Base-by-base conservation (phyloP, 768 basidiomycete genomes). In the Lactifluus echinatus region DNA sequence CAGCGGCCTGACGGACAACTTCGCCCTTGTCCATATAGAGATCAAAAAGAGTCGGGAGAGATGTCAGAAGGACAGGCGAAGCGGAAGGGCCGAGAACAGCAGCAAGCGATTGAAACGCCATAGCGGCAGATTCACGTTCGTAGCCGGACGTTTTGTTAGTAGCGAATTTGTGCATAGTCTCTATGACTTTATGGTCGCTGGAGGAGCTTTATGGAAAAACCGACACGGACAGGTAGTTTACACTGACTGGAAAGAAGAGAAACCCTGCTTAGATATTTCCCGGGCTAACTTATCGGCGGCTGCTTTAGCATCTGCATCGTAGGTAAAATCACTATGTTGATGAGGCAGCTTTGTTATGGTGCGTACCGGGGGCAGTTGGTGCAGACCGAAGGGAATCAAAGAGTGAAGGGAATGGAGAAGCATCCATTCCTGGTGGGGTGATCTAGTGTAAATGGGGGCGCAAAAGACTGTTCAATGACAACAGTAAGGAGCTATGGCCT, bases 21-120 rank as follows among this genome's bases (percentile, higher is more conserved):
- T 93, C 92, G 60, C 92, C 93, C 70, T 95, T 94, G 69, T 98
- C 95, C 78, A 89, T 87, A 71, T 88, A 85, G 37, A 93, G 77
- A 52, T 93, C 89, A 70, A 87, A 86, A 50, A 97, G 70, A 39
- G 83, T 65, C 17, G 89, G 79, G 52, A 97, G 81, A 42, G 85
- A 85, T 2, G 87, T 77, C 14, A 96, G 75, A 34, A 96, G 75
- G 50, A 89, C 71, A 17, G 92, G 90, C 37, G 82, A 89, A 53
- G 76, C 72, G 5, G 88, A 72, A 21, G 83, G 71, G 29, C 93
- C 93, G 24, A 92, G 76, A 53, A 83, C 75, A 43, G 72, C 75
- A 48, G 87, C 80, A 23, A 94, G 70, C 8, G 89, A 87, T 57
- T 86, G 84, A 67, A 87, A 87, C 8, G 80, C 90, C 59, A 93